Evolutionary conservation across 148 eudicot genomes (phyloP).

Genomic region (Suaeda aralocaspica): DNA sequence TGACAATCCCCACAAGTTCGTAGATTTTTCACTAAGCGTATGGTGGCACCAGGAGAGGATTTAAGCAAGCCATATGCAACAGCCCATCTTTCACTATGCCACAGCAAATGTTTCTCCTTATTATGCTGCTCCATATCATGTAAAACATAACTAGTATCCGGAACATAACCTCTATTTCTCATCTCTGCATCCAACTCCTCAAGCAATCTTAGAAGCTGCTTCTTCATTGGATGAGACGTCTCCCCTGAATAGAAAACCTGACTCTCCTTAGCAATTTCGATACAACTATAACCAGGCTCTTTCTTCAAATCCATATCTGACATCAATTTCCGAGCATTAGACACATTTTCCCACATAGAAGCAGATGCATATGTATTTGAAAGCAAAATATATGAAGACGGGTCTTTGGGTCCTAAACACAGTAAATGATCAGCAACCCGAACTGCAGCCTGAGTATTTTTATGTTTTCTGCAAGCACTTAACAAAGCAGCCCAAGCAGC

Average conservation of each 20-base stretch:
- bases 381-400: conserved; percentile 50
- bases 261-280: not conserved
- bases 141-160: too few species aligned
- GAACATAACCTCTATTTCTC: too few species aligned
- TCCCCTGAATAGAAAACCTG: not conserved
- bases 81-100: too few species aligned
- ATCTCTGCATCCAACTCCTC: too few species aligned
- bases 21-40: too few species aligned
- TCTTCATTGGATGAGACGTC: not conserved
- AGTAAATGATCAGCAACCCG: conserved; percentile 57
- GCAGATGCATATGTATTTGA: conserved; percentile 65
- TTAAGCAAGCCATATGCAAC: too few species aligned
- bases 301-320: conserved; percentile 33
- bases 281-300: not conserved
- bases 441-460: conserved; percentile 35
- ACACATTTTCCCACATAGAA: conserved; percentile 52
- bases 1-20: too few species aligned
- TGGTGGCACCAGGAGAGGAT: too few species aligned
- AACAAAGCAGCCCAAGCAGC: conserved; percentile 71
- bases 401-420: conserved; percentile 43
- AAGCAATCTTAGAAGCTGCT: too few species aligned
- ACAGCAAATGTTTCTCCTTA: too few species aligned
- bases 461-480: conserved; percentile 58
- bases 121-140: too few species aligned
- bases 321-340: conserved; percentile 57